Evolutionary conservation across 164 flowering plant genomes (phyloP).

Genomic region (Umbellularia californica): DNA sequence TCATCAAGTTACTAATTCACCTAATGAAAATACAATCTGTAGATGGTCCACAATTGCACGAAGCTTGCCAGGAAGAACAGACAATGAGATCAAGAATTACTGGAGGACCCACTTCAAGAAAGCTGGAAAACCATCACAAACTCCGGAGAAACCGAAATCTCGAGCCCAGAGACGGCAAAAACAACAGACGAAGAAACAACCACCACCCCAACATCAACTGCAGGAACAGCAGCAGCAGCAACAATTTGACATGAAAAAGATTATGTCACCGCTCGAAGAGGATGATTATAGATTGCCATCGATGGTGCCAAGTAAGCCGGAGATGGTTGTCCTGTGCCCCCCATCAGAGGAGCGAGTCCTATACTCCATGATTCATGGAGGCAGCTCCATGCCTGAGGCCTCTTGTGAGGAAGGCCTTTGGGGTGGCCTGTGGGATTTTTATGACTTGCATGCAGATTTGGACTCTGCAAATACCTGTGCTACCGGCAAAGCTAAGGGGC

Average conservation of each 20-base stretch:
- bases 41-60: constrained; percentile 83
- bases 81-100: constrained; percentile 78
- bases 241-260: constrained; percentile 33
- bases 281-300: constrained; percentile 9
- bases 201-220: constrained; percentile 22
- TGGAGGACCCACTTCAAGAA: constrained; percentile 87
- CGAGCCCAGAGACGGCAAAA: constrained; percentile 45
- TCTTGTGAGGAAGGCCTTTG: constrained; percentile 37
- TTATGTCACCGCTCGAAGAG: constrained; percentile 37
- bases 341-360: constrained; percentile 28
- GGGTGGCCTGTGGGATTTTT: constrained; percentile 67
- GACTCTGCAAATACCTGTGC: constrained; percentile 12
- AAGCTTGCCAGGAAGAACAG: constrained; percentile 74
- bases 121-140: constrained; percentile 31
- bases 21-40: not conserved
- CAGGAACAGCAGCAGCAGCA: constrained; percentile 30
- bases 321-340: constrained; percentile 16
- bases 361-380: constrained; percentile 17
- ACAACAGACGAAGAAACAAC: constrained; percentile 36
- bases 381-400: constrained; percentile 18
- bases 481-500: constrained; percentile 19
- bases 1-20: not conserved
- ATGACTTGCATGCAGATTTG: constrained; percentile 30
- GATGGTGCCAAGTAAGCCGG: constrained; percentile 23
- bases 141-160: constrained; percentile 35